Conservation (phyloP, 345 rosid genomes). For the Clarkia xantiana region DNA sequence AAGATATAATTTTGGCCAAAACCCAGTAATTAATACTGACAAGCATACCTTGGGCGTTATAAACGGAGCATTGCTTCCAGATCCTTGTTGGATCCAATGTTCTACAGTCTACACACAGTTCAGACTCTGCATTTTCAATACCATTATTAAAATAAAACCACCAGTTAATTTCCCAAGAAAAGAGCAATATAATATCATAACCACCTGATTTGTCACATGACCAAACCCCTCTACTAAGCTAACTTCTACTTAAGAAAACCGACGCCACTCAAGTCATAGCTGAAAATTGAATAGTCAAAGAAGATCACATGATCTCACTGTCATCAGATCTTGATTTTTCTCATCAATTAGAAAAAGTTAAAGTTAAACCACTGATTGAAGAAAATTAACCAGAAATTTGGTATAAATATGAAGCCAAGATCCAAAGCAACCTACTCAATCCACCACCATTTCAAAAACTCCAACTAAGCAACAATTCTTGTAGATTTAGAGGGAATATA, state of each 20-base stretch:
- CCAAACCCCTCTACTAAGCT: neutral
- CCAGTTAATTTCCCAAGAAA: neutral
- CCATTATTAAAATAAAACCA: neutral
- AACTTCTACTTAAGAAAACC: neutral
- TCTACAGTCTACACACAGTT: slow-evolving; percentile 1
- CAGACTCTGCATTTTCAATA: no score
- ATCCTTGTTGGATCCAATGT: slow-evolving; percentile 6
- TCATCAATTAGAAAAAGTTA: neutral
- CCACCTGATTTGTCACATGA: slow-evolving; percentile 47
- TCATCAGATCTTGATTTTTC: slow-evolving; percentile 22
- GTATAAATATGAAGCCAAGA: slow-evolving; percentile 2
- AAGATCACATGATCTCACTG: slow-evolving; percentile 39
- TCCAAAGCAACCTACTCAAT: neutral
- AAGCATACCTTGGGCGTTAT: no score
- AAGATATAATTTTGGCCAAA: no score
- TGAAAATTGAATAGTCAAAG: slow-evolving; percentile 26
- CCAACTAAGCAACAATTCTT: neutral
- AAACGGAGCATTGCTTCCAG: neutral
- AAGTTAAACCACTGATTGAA: neutral
- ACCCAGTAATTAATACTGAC: no score
- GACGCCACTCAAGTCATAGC: slow-evolving; percentile 4
- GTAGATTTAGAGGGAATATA: neutral
- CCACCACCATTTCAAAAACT: no score
- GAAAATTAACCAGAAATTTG: neutral
- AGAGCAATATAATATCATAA: slow-evolving; percentile 1